These are phyloP conservation scores for Sesbania bispinosa DNA, from an alignment of 306 rosid genomes.

Conservation along the genomic window DNA sequence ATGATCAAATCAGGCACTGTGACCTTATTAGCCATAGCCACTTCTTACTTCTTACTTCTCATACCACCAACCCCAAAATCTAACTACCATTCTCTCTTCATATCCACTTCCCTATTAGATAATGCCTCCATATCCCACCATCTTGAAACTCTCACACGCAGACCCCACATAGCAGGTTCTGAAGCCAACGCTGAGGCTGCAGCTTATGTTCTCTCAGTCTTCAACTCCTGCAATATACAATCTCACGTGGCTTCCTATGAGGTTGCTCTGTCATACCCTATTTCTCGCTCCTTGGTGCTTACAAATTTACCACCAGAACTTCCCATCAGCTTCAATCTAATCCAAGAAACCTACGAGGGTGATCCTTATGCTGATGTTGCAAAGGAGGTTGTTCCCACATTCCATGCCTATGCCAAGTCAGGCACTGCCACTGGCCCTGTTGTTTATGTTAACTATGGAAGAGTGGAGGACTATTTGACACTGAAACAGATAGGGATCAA, in stretches of 20 bases:
- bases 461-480: slow-evolving; percentile 50
- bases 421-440: slow-evolving; percentile 45
- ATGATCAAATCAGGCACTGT: slow-evolving; percentile 33
- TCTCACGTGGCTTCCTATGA: slow-evolving; percentile 50
- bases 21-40: slow-evolving; percentile 34
- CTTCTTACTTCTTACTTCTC: slow-evolving; percentile 37
- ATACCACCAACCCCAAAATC: slow-evolving; percentile 38
- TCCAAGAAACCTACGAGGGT: slow-evolving; percentile 42
- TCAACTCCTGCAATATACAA: slow-evolving; percentile 37
- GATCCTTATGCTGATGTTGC: slow-evolving; percentile 60
- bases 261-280: slow-evolving; percentile 50
- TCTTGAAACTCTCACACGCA: slow-evolving; percentile 51
- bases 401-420: slow-evolving; percentile 70
- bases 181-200: slow-evolving; percentile 67
- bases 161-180: slow-evolving; percentile 63
- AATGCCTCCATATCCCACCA: slow-evolving; percentile 50
- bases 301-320: slow-evolving; percentile 35
- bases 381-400: slow-evolving; percentile 46
- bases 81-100: slow-evolving; percentile 55
- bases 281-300: slow-evolving; percentile 42
- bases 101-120: slow-evolving; percentile 42
- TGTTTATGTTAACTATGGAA: slow-evolving; percentile 59
- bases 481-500: slow-evolving; percentile 43
- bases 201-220: slow-evolving; percentile 40
- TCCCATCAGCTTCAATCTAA: slow-evolving; percentile 30